These are phyloP conservation scores for Collybia sp. DNA, from an alignment of 768 basidiomycete genomes.

Conservation along the genomic window DNA sequence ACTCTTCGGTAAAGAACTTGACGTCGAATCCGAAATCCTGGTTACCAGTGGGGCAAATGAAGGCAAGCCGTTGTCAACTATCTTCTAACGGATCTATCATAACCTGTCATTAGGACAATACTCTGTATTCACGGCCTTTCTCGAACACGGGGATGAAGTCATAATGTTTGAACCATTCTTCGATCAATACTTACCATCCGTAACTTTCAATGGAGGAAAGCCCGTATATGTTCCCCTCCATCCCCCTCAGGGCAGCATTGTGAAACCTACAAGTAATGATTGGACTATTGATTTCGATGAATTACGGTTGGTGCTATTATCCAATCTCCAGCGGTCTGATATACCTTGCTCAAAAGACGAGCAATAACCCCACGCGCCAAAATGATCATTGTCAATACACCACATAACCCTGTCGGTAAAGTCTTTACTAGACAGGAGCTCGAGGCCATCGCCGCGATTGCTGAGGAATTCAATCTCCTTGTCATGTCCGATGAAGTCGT, in stretches of 20 bases:
- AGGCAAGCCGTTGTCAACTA: conserved; percentile 44
- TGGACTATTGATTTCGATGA: conserved; percentile 93
- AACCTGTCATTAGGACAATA: conserved; percentile 67
- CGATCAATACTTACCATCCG: conserved; percentile 90
- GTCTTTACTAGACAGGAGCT: conserved; percentile 86
- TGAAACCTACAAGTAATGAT: conserved; percentile 58
- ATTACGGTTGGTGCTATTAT: conserved; percentile 49
- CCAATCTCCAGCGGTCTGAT: not conserved
- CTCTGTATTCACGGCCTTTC: conserved; percentile 87
- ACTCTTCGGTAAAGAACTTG: conserved; percentile 62
- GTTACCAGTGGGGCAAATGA: conserved; percentile 97
- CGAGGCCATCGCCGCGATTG: conserved; percentile 78
- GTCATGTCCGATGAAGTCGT: conserved; percentile 98
- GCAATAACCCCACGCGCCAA: conserved; percentile 89
- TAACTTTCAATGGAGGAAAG: conserved; percentile 90
- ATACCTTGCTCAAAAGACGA: conserved; percentile 33
- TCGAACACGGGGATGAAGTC: conserved; percentile 92
- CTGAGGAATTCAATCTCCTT: conserved; percentile 88
- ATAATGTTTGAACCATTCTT: conserved; percentile 99
- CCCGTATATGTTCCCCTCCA: conserved; percentile 95
- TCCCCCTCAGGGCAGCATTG: conserved; percentile 54
- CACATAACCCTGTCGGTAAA: conserved; percentile 98
- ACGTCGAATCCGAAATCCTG: conserved; percentile 84
- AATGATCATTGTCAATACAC: conserved; percentile 93
- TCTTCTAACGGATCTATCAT: not conserved